Conservation (phyloP, 1,139 yeast species). For the Suhomyces bokatorum region DNA sequence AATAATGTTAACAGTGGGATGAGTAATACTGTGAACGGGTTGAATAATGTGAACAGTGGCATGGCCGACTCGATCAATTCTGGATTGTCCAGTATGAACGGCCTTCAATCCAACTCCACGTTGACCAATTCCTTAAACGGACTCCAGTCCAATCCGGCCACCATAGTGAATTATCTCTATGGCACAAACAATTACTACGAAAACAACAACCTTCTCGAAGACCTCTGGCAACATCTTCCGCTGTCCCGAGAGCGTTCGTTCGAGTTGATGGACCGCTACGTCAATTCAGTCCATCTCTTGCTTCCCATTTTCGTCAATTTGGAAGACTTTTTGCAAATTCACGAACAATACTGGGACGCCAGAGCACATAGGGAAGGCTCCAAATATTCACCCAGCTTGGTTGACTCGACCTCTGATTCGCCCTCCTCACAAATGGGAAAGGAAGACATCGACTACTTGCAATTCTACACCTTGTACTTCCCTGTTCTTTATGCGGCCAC, state of each 20-base stretch:
- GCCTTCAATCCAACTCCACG: conserved; percentile 14
- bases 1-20: no score
- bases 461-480: conserved; percentile 49
- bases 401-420: conserved; percentile 3
- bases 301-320: conserved; percentile 50
- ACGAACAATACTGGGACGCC: conserved; percentile 51
- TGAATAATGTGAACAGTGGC: not conserved
- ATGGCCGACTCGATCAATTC: not conserved
- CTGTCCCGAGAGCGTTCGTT: conserved; percentile 46
- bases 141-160: conserved; percentile 39
- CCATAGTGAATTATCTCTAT: conserved; percentile 42
- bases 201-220: conserved; percentile 38
- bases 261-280: conserved; percentile 49
- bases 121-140: conserved; percentile 30
- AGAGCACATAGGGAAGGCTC: conserved; percentile 11
- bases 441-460: conserved; percentile 36
- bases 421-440: not conserved
- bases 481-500: conserved; percentile 56
- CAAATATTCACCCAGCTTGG: conserved; percentile 2
- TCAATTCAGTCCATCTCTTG: conserved; percentile 54
- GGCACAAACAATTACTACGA: conserved; percentile 47
- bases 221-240: conserved; percentile 37
- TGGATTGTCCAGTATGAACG: no score
- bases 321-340: conserved; percentile 46
- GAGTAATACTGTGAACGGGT: no score